Base-by-base conservation (phyloP, 352 stramenopile genomes). In the Phytophthora macrochlamydospora region DNA sequence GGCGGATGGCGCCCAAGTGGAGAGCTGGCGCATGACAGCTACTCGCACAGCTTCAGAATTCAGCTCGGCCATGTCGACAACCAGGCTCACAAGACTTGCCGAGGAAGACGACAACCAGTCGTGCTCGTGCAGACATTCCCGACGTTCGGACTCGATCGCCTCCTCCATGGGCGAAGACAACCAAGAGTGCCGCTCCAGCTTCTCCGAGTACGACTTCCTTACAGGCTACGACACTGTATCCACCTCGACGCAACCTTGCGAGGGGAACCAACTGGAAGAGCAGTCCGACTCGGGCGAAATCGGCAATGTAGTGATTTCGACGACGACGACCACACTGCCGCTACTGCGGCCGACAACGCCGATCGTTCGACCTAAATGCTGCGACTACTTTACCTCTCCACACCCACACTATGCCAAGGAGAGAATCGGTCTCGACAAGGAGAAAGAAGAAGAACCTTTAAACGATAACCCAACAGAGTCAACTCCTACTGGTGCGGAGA, bases 391-490 rank as follows among this genome's bases (percentile, higher is more conserved):
- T 49, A 67, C 70, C 11, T 78, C 70, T 0, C 61, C 70, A 11
- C 66, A 75, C 38, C 70, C 66, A 51, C 70, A 78, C 43, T 78
- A 70, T 24, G 48, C 53, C 29, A 78, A 78, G 51, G 66, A 75
- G 38, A 52, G 56, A 35, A 66, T 78, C 35, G 70, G 59, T 11
- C 31, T 38, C 9, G 8, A 29, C 24, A 31, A 31, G 9, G 48
- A 53, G 7, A 57, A 67, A 48, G 38, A 9, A 56, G 53, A 67
- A 9, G 61, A 52, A 28, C 42, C 51, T 9, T 52, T 51, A 11
- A n/a, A 59, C 24, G 57, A 29, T 28, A 29, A 43, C 18, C 45
- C 33, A 0, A 44, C 38, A 9, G 51, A 57, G 32, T 56, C 45
- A 18, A 67, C 65, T 18, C 43, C 52, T 1, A 44, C 46, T 14